Base-by-base conservation (phyloP, 2,329 filamentous ascomycete genomes). In the Colletotrichum salicis region DNA sequence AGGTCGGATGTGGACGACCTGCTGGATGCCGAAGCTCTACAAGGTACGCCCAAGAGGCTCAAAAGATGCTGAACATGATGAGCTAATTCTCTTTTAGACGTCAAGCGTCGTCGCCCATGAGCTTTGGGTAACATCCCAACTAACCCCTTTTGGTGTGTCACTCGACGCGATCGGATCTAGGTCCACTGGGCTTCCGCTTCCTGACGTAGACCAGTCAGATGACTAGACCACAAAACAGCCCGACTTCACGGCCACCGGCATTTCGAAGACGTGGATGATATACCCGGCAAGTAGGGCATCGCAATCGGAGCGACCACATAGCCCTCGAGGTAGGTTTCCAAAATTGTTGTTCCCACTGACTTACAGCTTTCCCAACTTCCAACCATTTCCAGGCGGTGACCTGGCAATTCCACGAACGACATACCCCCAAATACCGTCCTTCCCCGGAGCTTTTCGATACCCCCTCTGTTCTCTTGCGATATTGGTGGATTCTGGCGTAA, bases 81-180 rank as follows among this genome's bases (percentile, higher is more conserved):
- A 19, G 67, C 73, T 76, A 73, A 76, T 66, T 11, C 31, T 13
- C 19, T 37, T 12, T 12, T 60, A 78, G 76, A 78, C 66, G 67
- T 73, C 74, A 78, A 78, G 72, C 76, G 76, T 62, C 76, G 74
- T 73, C 75, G 75, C 35, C 74, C 76, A 67, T 77, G 52, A 64
- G 24, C 58, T 59, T 60, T 27, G 13, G 24, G 15, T 62, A 57
- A 52, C 33, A 56, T 52, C n/a, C 10, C 61, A 55, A 72, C 70
- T 72, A 72, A 72, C 70, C 37, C 27, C 29, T 54, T n/a, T n/a
- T 37, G 31, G n/a, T 33, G 29, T 61, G 60, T 60, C 55, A 13
- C 27, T 12, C 56, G 35, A 59, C 29, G 52, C 51, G 33, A 15
- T 5, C 56, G 59, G 13, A 64, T 64, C 24, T 64, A 70, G 70